Percentiles rank a stretch among this genome's conserved stretches.
These are phyloP conservation scores for Omphalotus guepiniiformis DNA, from an alignment of 768 basidiomycete genomes.

Conservation along the genomic window DNA sequence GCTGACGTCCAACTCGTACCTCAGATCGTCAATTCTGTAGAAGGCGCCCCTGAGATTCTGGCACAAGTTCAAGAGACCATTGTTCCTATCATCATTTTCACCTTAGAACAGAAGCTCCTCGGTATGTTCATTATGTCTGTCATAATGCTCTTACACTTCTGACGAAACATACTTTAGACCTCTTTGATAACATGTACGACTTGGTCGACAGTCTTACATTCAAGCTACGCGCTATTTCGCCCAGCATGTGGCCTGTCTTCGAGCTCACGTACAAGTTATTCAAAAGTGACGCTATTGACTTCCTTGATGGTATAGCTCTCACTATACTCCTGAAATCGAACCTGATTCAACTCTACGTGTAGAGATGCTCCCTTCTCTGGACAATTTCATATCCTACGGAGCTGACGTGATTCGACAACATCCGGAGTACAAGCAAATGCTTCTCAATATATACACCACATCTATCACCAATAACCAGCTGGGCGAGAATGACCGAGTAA, in stretches of 20 bases:
- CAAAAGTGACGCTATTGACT: conserved; percentile 81
- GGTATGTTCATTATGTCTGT: conserved; percentile 40
- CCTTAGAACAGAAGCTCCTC: conserved; percentile 71
- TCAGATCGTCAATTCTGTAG: conserved; percentile 73
- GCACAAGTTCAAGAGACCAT: conserved; percentile 78
- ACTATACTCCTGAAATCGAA: neutral
- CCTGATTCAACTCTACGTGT: conserved; percentile 2
- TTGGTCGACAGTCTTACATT: conserved; percentile 83
- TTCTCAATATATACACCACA: conserved; percentile 79
- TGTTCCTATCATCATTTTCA: conserved; percentile 71
- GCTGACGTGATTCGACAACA: conserved; percentile 68
- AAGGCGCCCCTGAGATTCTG: conserved; percentile 69
- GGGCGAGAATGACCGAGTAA: conserved; percentile 80
- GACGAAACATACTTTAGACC: conserved; percentile 40
- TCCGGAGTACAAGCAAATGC: conserved; percentile 72
- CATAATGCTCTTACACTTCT: neutral
- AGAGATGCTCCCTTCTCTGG: conserved; percentile 87
- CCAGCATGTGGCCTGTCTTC: conserved; percentile 84
- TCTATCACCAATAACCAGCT: conserved; percentile 65
- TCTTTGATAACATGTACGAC: conserved; percentile 86
- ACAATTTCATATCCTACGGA: conserved; percentile 87
- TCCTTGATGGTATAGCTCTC: conserved; percentile 65
- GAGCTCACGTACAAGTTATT: conserved; percentile 80
- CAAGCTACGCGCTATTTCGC: conserved; percentile 69
- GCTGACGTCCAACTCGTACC: neutral